Evolutionary conservation across 345 rosid genomes (phyloP).

Genomic region (Physaria fendleri): DNA sequence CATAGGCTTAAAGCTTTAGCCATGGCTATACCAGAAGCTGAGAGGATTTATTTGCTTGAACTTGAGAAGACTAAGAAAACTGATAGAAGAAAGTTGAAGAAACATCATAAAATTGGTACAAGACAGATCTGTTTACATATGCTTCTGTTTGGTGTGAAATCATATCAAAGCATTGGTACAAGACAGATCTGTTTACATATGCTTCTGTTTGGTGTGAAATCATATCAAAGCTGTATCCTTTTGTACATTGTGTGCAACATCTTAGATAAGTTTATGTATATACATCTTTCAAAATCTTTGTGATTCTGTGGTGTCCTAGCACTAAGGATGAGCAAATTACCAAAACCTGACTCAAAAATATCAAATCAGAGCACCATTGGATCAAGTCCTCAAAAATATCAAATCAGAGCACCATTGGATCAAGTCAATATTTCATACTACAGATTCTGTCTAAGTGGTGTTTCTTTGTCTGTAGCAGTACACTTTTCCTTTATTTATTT

Average conservation of each 20-base stretch:
- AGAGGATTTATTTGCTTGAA: constrained; percentile 50
- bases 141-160: constrained; percentile 4
- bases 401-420: too few relatives aligned
- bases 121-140: neutral
- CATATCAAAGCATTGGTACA: neutral
- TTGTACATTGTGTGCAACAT: neutral
- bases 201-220: constrained; percentile 4
- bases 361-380: too few relatives aligned
- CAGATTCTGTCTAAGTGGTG: constrained; percentile 30
- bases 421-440: too few relatives aligned
- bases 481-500: constrained; percentile 12
- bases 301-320: too few relatives aligned
- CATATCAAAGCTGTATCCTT: neutral
- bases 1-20: constrained; percentile 44
- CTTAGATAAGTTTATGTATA: neutral
- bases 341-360: too few relatives aligned
- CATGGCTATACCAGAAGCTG: constrained; percentile 63
- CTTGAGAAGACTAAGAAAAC: constrained; percentile 40
- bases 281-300: too few relatives aligned
- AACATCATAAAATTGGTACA: neutral
- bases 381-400: too few relatives aligned
- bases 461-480: constrained; percentile 18
- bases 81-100: constrained; percentile 17
- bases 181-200: neutral
- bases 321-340: too few relatives aligned